Evolutionary conservation across 1,139 yeast species (phyloP).

Genomic region (Kurtzmaniella quercitrusa): DNA sequence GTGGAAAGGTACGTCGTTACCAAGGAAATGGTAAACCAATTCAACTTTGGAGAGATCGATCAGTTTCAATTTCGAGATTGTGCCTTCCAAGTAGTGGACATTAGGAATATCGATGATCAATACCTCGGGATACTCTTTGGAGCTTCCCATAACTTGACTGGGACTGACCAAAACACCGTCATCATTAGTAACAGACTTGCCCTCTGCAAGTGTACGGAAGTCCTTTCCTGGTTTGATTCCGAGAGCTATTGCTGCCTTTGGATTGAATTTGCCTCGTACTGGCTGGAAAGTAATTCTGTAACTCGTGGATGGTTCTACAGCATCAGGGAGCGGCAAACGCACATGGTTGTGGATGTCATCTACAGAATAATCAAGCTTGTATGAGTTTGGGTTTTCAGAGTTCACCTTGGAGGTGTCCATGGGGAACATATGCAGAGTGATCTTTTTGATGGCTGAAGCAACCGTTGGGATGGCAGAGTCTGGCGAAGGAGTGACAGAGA

Average conservation of each 20-base stretch:
- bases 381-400: constrained; percentile 34
- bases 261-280: constrained; percentile 73
- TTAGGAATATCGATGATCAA: constrained; percentile 75
- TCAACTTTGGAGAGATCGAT: constrained; percentile 26
- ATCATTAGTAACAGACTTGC: constrained; percentile 52
- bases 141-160: constrained; percentile 66
- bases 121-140: constrained; percentile 54
- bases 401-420: constrained; percentile 35
- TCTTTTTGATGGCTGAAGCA: constrained; percentile 19
- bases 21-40: constrained; percentile 72
- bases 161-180: constrained; percentile 61
- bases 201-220: constrained; percentile 57
- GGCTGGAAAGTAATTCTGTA: constrained; percentile 66
- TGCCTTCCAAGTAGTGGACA: constrained; percentile 42
- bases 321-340: constrained; percentile 23
- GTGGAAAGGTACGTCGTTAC: constrained; percentile 53
- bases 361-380: constrained; percentile 37
- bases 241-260: constrained; percentile 57
- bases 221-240: constrained; percentile 67
- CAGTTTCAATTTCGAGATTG: constrained; percentile 28
- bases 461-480: background rate
- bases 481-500: constrained; percentile 27
- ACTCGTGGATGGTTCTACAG: constrained; percentile 35
- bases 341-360: constrained; percentile 43
- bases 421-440: constrained; percentile 49